Evolutionary conservation across 73 alveolate species (phyloP).

Genomic region (Paramecium pentaurelia): DNA sequence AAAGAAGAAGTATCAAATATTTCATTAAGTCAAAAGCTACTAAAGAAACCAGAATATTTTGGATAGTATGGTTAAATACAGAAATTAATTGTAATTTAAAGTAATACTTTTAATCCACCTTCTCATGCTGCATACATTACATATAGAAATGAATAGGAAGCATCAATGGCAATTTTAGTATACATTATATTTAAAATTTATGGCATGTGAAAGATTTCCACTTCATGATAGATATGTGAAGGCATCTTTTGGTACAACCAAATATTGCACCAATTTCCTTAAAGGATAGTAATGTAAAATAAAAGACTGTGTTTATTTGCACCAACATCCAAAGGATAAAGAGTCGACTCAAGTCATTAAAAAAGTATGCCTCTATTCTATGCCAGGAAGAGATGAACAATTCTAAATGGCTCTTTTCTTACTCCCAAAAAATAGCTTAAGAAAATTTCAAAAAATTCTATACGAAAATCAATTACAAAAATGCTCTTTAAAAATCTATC

Average conservation of each 20-base stretch:
- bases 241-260: constrained; percentile 87
- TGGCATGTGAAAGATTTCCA: constrained; percentile 66
- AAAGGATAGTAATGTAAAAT: constrained; percentile 74
- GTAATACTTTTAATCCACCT: constrained; percentile 75
- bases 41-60: constrained; percentile 73
- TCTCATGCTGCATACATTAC: constrained; percentile 84
- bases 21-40: background rate
- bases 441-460: constrained; percentile 43
- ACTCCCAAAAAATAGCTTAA: constrained; percentile 51
- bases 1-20: constrained; percentile 59
- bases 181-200: background rate
- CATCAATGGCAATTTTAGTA: constrained; percentile 80
- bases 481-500: constrained; percentile 53
- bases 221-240: constrained; percentile 67
- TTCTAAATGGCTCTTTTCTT: constrained; percentile 47
- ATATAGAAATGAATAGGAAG: constrained; percentile 70
- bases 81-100: constrained; percentile 77
- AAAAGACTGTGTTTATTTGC: constrained; percentile 81
- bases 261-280: constrained; percentile 78
- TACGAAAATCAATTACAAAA: constrained; percentile 33
- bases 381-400: constrained; percentile 55
- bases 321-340: constrained; percentile 70
- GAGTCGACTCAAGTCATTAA: constrained; percentile 58
- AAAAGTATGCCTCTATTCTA: background rate
- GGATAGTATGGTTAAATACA: constrained; percentile 78